Percentiles rank a stretch among this genome's conserved stretches.
Evolutionary conservation across 495 filamentous ascomycete species (phyloP).

Genomic region (Trichoderma reesei): DNA sequence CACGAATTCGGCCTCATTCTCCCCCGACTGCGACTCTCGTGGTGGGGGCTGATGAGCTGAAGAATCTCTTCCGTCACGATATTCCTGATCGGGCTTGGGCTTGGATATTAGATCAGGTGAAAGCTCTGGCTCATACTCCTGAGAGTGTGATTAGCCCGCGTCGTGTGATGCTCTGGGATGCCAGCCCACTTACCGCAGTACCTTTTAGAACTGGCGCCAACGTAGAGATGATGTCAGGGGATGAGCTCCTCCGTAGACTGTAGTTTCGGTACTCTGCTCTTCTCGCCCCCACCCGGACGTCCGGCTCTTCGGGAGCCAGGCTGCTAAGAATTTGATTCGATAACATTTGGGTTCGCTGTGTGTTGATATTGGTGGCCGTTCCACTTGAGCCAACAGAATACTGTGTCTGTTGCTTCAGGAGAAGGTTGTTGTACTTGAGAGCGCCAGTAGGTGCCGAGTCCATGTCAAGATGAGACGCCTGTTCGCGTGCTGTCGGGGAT

Average conservation of each 20-base stretch:
- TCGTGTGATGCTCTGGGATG: background rate
- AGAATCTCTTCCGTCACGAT: background rate
- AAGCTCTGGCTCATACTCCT: background rate
- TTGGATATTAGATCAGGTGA: background rate
- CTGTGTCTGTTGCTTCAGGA: background rate
- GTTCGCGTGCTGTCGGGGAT: background rate
- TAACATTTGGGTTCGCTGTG: slow-evolving; percentile 1
- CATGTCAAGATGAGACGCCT: background rate
- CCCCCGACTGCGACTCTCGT: background rate
- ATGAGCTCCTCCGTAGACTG: background rate
- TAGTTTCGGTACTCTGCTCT: background rate
- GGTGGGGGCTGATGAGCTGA: background rate
- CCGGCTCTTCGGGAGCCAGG: background rate
- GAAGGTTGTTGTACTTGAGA: background rate
- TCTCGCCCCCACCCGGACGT: background rate
- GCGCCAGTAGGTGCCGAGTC: background rate
- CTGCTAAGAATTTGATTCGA: background rate
- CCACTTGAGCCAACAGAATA: slow-evolving; percentile 8
- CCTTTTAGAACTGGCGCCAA: background rate
- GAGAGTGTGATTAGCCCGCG: background rate
- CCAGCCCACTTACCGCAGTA: background rate
- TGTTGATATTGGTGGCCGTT: slow-evolving; percentile 10
- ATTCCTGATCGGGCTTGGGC: background rate
- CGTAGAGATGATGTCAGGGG: background rate
- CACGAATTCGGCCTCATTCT: background rate